A percentile compares a stretch with the other conserved stretches of the same genome.
Conservation (phyloP, 768 basidiomycete genomes). For the Boletus tomentosulus region DNA sequence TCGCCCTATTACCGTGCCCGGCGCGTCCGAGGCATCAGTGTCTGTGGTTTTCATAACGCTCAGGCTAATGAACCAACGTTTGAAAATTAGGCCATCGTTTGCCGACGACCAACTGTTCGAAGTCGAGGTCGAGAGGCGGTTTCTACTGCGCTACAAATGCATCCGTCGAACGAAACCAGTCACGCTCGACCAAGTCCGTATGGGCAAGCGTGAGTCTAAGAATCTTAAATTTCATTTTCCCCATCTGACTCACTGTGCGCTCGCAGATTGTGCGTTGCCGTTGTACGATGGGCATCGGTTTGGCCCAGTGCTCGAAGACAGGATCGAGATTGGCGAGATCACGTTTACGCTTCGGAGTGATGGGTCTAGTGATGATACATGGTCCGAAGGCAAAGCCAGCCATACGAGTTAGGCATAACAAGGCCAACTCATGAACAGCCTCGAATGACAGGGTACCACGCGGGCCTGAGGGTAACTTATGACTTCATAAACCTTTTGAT, state of each 20-base stretch:
- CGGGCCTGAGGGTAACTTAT: not conserved
- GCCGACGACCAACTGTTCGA: slow-evolving; percentile 17
- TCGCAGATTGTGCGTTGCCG: slow-evolving; percentile 21
- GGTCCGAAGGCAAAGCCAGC: not conserved
- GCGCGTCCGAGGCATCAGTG: not conserved
- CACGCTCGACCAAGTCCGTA: slow-evolving; percentile 22
- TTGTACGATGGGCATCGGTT: slow-evolving; percentile 13
- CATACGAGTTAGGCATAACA: not conserved
- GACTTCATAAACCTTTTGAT: not conserved
- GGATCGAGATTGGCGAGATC: slow-evolving; percentile 20
- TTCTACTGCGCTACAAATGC: slow-evolving; percentile 20
- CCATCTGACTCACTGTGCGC: not conserved
- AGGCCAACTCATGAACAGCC: not conserved
- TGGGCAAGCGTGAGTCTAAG: slow-evolving; percentile 13
- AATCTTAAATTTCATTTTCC: not conserved
- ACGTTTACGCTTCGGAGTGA: slow-evolving; percentile 15
- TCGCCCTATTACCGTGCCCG: not conserved
- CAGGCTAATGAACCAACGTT: not conserved
- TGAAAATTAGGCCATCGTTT: slow-evolving; percentile 10
- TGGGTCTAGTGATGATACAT: not conserved
- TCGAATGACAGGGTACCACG: not conserved
- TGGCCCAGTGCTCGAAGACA: slow-evolving; percentile 13
- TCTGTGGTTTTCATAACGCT: not conserved
- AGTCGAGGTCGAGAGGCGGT: slow-evolving; percentile 18
- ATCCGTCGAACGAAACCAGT: slow-evolving; percentile 22